Percentiles rank a stretch among this genome's conserved stretches.
Conservation (phyloP, 2,329 filamentous ascomycete genomes). For the Colletotrichum brevisporum region DNA sequence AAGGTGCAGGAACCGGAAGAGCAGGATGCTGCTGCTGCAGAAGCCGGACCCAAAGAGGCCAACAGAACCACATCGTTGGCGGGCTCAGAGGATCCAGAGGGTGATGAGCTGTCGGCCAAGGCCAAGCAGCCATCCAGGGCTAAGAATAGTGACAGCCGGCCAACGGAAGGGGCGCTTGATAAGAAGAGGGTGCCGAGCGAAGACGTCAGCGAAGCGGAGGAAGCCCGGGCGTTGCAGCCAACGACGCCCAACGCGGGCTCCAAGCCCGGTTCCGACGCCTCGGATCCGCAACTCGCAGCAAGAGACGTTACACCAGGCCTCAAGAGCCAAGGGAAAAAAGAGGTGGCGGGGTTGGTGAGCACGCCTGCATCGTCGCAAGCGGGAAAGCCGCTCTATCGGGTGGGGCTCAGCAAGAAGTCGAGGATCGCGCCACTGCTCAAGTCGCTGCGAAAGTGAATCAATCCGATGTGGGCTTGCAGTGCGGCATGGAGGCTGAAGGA, state of each 20-base stretch:
- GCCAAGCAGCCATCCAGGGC: neutral
- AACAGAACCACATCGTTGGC: too few relatives aligned
- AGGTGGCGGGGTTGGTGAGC: conserved; percentile 17
- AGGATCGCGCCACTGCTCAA: conserved; percentile 67
- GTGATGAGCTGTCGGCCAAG: conserved; percentile 1
- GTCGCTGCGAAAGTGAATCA: conserved; percentile 56
- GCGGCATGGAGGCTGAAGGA: neutral
- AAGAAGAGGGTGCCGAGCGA: neutral
- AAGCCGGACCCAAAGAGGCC: neutral
- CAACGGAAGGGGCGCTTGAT: neutral
- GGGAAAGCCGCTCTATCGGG: conserved; percentile 61
- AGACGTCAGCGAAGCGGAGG: conserved; percentile 6
- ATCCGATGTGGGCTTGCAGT: neutral
- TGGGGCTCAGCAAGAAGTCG: conserved; percentile 65
- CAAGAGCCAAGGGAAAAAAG: conserved; percentile 36
- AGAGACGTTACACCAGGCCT: neutral
- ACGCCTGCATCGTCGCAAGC: conserved; percentile 38
- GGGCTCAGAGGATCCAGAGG: neutral
- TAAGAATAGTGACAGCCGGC: conserved; percentile 7
- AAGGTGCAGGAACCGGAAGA: conserved; percentile 26
- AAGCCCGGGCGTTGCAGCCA: conserved; percentile 26
- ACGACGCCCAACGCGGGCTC: conserved; percentile 16
- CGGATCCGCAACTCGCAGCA: conserved; percentile 16
- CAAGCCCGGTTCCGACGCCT: conserved; percentile 11
- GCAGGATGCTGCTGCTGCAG: conserved; percentile 8